Conservation (phyloP, 768 basidiomycete genomes). For the Suillus subaureus region DNA sequence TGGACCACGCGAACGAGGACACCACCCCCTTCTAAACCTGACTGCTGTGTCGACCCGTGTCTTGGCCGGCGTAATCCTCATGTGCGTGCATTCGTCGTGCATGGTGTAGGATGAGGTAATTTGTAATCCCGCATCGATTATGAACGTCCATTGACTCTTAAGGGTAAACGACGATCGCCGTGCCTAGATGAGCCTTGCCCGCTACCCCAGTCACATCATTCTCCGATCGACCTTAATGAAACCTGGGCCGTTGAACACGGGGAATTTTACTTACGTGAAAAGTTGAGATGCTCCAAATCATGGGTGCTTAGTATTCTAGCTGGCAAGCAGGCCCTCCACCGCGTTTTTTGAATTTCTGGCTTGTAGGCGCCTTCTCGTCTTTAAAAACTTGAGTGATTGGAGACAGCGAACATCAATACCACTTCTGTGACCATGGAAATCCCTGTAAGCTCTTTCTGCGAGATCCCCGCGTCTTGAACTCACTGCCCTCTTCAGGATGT, state of each 20-base stretch:
- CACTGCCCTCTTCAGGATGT: not conserved
- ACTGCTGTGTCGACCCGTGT: not conserved
- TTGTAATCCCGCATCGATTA: not conserved
- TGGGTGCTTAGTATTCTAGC: not conserved
- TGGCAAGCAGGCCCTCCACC: not conserved
- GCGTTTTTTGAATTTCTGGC: not conserved
- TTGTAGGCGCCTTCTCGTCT: not conserved
- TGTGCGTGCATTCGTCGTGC: not conserved
- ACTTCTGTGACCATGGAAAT: not conserved
- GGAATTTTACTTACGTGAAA: not conserved
- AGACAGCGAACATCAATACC: not conserved
- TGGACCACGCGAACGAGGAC: not conserved
- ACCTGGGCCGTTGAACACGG: not conserved
- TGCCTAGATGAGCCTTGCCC: no score
- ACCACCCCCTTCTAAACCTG: not conserved
- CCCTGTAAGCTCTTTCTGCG: not conserved
- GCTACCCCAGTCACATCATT: not conserved
- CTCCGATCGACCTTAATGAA: not conserved
- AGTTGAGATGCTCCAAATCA: not conserved
- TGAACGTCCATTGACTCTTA: not conserved
- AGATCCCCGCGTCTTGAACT: not conserved
- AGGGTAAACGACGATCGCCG: not conserved
- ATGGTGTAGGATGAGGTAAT: no score
- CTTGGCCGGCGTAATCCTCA: not conserved
- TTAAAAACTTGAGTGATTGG: not conserved